Percentiles rank a stretch among this genome's conserved stretches.
Evolutionary conservation across 2,329 filamentous ascomycete species (phyloP).

Genomic region (Penicillium sp.): DNA sequence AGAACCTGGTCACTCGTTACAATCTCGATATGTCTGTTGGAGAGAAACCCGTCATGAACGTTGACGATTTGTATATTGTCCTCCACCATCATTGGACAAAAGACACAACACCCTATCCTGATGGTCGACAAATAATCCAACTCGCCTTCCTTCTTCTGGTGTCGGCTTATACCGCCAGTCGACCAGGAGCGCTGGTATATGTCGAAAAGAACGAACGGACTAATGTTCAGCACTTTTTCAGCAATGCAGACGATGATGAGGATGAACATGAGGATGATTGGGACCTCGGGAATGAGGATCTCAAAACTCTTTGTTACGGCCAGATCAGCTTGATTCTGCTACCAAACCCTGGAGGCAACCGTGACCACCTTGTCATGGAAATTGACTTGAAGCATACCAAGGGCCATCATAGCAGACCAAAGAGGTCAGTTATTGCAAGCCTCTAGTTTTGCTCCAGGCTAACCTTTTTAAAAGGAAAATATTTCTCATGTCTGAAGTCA

Average conservation of each 20-base stretch:
- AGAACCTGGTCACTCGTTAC: background rate
- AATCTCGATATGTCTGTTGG: background rate
- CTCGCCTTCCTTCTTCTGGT: background rate
- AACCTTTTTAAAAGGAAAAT: too few species aligned
- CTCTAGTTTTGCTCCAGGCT: too few species aligned
- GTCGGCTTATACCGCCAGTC: background rate
- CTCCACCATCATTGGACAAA: background rate
- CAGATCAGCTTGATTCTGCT: background rate
- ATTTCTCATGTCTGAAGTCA: slow-evolving; percentile 1
- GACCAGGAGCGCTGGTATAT: background rate
- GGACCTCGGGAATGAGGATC: background rate
- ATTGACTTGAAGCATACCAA: too few species aligned
- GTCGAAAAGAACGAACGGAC: background rate
- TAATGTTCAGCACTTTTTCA: background rate
- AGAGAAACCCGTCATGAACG: slow-evolving; percentile 3
- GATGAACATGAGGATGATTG: background rate
- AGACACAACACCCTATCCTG: background rate
- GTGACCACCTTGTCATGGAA: too few species aligned
- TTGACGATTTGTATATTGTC: slow-evolving; percentile 2
- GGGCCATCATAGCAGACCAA: background rate
- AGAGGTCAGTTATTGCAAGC: too few species aligned
- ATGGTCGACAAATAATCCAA: background rate
- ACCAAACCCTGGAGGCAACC: background rate
- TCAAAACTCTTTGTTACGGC: slow-evolving; percentile 1
- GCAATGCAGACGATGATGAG: background rate